These are phyloP conservation scores for Vararia minispora DNA, from an alignment of 768 basidiomycete genomes.

Conservation along the genomic window DNA sequence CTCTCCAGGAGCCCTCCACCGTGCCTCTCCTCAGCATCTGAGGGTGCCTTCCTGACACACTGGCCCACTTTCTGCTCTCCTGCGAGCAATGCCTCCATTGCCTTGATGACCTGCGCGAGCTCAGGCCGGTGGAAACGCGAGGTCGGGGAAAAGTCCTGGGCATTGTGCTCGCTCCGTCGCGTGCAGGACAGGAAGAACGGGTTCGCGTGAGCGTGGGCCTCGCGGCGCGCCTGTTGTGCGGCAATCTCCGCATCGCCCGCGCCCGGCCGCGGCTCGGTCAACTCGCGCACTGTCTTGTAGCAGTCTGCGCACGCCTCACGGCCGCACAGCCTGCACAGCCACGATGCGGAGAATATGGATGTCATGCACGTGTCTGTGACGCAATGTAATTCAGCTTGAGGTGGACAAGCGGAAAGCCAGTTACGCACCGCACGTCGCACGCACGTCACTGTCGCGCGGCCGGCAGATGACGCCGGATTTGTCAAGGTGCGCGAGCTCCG, in stretches of 20 bases:
- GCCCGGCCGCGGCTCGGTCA: slow-evolving; percentile 42
- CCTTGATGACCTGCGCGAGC: slow-evolving; percentile 48
- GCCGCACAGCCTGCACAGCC: slow-evolving; percentile 88
- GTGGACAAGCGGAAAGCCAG: neutral
- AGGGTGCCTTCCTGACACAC: too few species aligned
- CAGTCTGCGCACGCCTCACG: slow-evolving; percentile 86
- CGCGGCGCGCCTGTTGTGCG: slow-evolving; percentile 38
- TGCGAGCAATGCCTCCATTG: slow-evolving; percentile 51
- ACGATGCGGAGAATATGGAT: slow-evolving; percentile 80
- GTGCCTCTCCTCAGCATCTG: too few species aligned
- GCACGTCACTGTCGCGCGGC: slow-evolving; percentile 69
- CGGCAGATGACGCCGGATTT: slow-evolving; percentile 52
- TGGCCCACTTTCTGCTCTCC: slow-evolving; percentile 15
- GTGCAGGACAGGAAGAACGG: slow-evolving; percentile 70
- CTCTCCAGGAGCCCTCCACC: too few species aligned
- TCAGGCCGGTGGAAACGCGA: slow-evolving; percentile 62
- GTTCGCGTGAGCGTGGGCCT: slow-evolving; percentile 52
- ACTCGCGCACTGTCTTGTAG: slow-evolving; percentile 52
- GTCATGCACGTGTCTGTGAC: slow-evolving; percentile 83
- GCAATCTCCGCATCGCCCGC: slow-evolving; percentile 37
- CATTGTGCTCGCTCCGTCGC: slow-evolving; percentile 56
- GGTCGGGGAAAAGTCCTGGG: slow-evolving; percentile 65
- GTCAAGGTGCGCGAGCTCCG: slow-evolving; percentile 53
- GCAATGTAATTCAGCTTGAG: slow-evolving; percentile 7
- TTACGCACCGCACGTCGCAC: slow-evolving; percentile 70